Percentiles rank a stretch among this genome's conserved stretches.
Evolutionary conservation across 805 yeast genomes (phyloP).

Genomic region (Yamadazyma insecticola): DNA sequence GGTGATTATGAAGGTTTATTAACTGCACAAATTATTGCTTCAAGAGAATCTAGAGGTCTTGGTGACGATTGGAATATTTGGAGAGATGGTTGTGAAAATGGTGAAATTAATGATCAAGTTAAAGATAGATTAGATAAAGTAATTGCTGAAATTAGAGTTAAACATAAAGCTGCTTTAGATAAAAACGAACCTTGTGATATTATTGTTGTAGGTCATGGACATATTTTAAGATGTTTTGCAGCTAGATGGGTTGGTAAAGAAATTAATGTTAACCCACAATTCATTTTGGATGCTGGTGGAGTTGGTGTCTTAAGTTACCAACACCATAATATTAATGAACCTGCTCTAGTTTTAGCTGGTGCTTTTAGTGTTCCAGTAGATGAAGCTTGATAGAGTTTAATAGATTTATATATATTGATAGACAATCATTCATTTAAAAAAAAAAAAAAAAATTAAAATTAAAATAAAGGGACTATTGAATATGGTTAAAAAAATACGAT

Average conservation of each 20-base stretch:
- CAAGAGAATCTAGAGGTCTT: constrained; percentile 39
- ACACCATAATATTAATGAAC: constrained; percentile 79
- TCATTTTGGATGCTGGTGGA: constrained; percentile 91
- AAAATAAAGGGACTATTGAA: too few species aligned
- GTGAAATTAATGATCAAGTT: constrained; percentile 68
- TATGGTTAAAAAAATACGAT: too few species aligned
- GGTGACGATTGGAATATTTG: constrained; percentile 70
- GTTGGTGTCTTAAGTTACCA: constrained; percentile 89
- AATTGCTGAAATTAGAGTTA: constrained; percentile 56
- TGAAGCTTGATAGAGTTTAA: too few species aligned
- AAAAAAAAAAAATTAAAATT: too few species aligned
- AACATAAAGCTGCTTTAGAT: constrained; percentile 54
- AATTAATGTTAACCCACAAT: constrained; percentile 66
- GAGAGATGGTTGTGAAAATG: constrained; percentile 90
- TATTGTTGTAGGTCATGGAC: constrained; percentile 89
- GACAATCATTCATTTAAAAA: background rate
- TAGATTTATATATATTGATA: too few species aligned
- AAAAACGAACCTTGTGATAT: constrained; percentile 61
- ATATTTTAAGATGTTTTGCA: constrained; percentile 82
- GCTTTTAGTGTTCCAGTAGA: constrained; percentile 73
- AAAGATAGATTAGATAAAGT: constrained; percentile 67
- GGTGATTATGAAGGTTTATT: constrained; percentile 90
- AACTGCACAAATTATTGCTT: constrained; percentile 60
- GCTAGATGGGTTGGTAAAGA: constrained; percentile 75
- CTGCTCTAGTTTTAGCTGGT: constrained; percentile 81